Conservation (phyloP, 2,329 filamentous ascomycete genomes). For the Aschersonia sp. region DNA sequence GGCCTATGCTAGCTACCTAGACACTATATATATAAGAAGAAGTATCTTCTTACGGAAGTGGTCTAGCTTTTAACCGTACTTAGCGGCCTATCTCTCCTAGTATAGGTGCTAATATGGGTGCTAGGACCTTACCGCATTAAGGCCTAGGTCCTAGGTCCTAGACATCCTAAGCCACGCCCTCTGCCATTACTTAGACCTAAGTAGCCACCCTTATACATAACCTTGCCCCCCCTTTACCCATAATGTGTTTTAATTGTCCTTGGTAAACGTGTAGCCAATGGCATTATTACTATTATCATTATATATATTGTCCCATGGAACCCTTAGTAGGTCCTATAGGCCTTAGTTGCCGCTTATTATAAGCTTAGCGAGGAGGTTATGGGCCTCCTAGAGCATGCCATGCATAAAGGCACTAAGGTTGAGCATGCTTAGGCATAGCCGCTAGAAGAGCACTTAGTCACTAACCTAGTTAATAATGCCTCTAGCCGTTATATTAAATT, state of each 20-base stretch:
- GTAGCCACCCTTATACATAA: neutral
- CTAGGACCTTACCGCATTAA: no score
- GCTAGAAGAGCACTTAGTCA: neutral
- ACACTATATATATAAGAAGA: no score
- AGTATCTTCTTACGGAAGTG: no score
- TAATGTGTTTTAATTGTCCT: neutral
- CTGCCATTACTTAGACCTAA: no score
- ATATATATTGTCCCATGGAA: neutral
- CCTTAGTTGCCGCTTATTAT: no score
- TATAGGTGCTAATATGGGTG: no score
- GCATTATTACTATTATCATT: neutral
- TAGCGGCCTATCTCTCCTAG: no score
- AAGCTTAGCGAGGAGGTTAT: neutral
- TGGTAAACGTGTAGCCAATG: neutral
- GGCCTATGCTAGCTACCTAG: no score
- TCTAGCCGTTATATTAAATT: neutral
- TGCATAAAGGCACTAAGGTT: neutral
- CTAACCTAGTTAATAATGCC: neutral
- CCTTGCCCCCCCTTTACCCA: neutral
- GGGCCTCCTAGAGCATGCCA: neutral
- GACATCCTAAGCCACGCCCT: no score
- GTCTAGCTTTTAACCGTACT: no score
- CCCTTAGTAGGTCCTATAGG: neutral
- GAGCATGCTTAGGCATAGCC: neutral
- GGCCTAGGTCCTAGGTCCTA: no score